phyloP scores from a whole-genome alignment of 768 basidiomycete species.

The Roridomyces roridus region DNA sequence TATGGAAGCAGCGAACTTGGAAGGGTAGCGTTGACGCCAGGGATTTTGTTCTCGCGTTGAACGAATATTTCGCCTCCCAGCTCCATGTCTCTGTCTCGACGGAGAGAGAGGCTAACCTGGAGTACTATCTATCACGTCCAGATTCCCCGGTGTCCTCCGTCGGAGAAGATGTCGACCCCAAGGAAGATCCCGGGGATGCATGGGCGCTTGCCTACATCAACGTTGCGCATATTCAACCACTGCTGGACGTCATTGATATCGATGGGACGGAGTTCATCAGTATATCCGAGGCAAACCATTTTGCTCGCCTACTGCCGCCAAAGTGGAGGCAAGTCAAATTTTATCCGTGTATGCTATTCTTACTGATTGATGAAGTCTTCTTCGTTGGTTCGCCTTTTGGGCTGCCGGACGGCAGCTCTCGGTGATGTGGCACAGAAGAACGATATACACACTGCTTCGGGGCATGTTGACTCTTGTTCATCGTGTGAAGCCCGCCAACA shows the following conservation, averaged over 20 bases:
- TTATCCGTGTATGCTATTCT: neutral
- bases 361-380: slow-evolving; percentile 21
- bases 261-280: slow-evolving; percentile 37
- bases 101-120: too few relatives aligned
- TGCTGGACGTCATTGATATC: slow-evolving; percentile 35
- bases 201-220: slow-evolving; percentile 36
- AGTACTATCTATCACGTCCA: too few relatives aligned
- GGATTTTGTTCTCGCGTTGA: slow-evolving; percentile 38
- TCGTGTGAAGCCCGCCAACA: slow-evolving; percentile 19
- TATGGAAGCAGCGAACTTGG: slow-evolving; percentile 53
- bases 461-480: slow-evolving; percentile 16
- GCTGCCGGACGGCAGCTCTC: slow-evolving; percentile 31
- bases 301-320: slow-evolving; percentile 27
- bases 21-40: slow-evolving; percentile 42
- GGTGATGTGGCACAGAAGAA: slow-evolving; percentile 28
- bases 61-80: slow-evolving; percentile 16
- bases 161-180: neutral
- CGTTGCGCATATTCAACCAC: slow-evolving; percentile 31
- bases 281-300: slow-evolving; percentile 34
- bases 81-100: neutral
- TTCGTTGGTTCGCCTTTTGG: slow-evolving; percentile 38
- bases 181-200: slow-evolving; percentile 10
- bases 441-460: slow-evolving; percentile 23
- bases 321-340: slow-evolving; percentile 30
- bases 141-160: too few relatives aligned